Evolutionary conservation across 192 early-diverging fungal genomes (phyloP), one percentile per base, ranked within the genome.

Genomic region (Geranomyces michiganensis): DNA sequence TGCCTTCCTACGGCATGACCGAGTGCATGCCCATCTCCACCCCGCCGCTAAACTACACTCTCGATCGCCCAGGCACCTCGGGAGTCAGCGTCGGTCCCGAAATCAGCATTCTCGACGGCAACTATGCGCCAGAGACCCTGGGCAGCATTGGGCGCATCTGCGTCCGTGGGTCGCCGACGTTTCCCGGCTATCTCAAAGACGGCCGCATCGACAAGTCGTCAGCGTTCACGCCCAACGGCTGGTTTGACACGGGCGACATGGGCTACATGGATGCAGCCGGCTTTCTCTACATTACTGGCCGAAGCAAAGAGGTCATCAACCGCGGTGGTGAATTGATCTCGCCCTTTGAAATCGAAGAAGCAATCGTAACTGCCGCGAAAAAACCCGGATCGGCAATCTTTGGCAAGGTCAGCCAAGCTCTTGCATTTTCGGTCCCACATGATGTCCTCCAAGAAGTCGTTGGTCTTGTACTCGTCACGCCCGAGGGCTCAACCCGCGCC

Each of bases 281-380:
- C 0, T 94, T 90, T 63, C 73, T 78, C 6, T 81, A 62, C 68
- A 81, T 94, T 68, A 93, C 91, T 1, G 93, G 93, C 4, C 88
- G 93, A 53, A 91, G 91, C 76, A 93, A 94, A 82, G 93, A 93
- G 76, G 81, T 92, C 61, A 94, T 94, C 67, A 94, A 92, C 75
- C 90, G 93, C 63, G 92, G 92, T 31, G 93, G 93, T 26, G 93
- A 93, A 76, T 93, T 92, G 76, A 93, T 94, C 65, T 93, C 91
- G 15, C 93, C 93, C 4, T 71, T 93, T 19, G 93, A 94, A 74
- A 79, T 94, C 1, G 92, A 94, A 70, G 82, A 81, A 15, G 82
- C 87, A 43, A 77, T 94, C 51, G 41, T 71, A 4, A 55, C 26
- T 3, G 19, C 51, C 3, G 51, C 51, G 6, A 27, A n/a, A 14